Evolutionary conservation across 2,329 filamentous ascomycete species (phyloP).

Genomic region (Pseudogymnoascus sp.): DNA sequence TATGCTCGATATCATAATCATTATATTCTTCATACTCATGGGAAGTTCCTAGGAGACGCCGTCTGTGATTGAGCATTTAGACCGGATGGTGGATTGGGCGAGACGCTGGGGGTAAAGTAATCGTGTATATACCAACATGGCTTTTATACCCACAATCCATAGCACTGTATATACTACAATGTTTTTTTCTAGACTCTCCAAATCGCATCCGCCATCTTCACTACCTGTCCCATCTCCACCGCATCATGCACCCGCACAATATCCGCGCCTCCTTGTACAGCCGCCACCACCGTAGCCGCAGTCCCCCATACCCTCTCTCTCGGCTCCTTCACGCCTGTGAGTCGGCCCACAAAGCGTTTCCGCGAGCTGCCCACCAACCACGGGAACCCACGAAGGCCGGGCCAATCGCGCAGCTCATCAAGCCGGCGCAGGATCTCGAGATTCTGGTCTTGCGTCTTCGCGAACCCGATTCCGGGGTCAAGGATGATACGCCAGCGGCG

Average conservation of each 20-base stretch:
- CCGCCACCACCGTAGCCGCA: constrained; percentile 77
- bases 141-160: constrained; percentile 2
- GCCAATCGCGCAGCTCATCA: constrained; percentile 53
- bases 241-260: constrained; percentile 91
- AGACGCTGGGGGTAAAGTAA: not conserved
- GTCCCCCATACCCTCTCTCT: constrained; percentile 74
- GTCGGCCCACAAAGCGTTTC: constrained; percentile 77
- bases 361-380: constrained; percentile 87
- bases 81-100: not conserved
- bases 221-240: constrained; percentile 73
- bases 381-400: constrained; percentile 60
- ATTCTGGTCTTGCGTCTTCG: constrained; percentile 76
- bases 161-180: constrained; percentile 1
- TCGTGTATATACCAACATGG: constrained; percentile 1
- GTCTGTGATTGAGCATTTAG: not conserved
- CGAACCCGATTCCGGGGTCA: constrained; percentile 90
- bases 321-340: constrained; percentile 67
- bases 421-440: constrained; percentile 66
- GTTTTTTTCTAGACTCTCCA: constrained; percentile 43
- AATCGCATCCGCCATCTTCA: constrained; percentile 86
- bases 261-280: constrained; percentile 80
- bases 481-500: constrained; percentile 90
- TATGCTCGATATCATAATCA: constrained; percentile 6
- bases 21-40: constrained; percentile 1
- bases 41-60: not conserved